These are phyloP conservation scores for Lecanicillium sp. DNA, from an alignment of 2,329 filamentous ascomycete species.

Conservation along the genomic window DNA sequence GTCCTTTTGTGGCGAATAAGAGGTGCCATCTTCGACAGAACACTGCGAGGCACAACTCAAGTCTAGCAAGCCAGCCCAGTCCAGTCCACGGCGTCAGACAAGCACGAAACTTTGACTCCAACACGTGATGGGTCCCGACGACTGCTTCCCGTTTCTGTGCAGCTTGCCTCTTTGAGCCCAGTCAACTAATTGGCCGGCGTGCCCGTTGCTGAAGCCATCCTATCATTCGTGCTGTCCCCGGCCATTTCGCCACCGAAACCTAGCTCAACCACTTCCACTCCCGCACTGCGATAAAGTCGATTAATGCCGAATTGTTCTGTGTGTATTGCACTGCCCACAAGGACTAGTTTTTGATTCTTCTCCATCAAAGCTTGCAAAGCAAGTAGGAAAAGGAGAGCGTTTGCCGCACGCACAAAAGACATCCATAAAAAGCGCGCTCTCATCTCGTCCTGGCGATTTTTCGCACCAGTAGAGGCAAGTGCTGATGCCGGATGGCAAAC, in stretches of 20 bases:
- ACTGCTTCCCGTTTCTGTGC: slow-evolving; percentile 25
- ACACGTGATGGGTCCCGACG: slow-evolving; percentile 82
- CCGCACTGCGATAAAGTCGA: background rate
- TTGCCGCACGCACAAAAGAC: slow-evolving; percentile 82
- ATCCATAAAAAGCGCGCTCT: slow-evolving; percentile 85
- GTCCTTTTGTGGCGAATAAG: slow-evolving; percentile 27
- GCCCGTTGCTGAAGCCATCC: background rate
- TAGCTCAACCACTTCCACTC: background rate
- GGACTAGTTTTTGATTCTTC: slow-evolving; percentile 96
- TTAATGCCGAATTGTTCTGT: slow-evolving; percentile 56
- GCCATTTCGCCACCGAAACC: background rate
- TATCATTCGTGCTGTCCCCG: slow-evolving; percentile 3
- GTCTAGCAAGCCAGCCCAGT: slow-evolving; percentile 5
- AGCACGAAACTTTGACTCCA: slow-evolving; percentile 92
- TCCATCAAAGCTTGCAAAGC: slow-evolving; percentile 36
- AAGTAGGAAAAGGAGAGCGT: slow-evolving; percentile 54
- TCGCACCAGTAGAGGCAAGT: slow-evolving; percentile 39
- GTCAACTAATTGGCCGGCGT: background rate
- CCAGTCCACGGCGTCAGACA: slow-evolving; percentile 51
- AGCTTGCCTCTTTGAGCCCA: background rate
- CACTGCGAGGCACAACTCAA: slow-evolving; percentile 12
- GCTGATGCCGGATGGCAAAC: slow-evolving; percentile 23
- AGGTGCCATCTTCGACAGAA: slow-evolving; percentile 16
- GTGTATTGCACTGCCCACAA: slow-evolving; percentile 74
- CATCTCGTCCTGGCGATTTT: slow-evolving; percentile 45